Evolutionary conservation across 2,329 filamentous ascomycete species (phyloP).

Genomic region (Pyrenochaeta sp.): DNA sequence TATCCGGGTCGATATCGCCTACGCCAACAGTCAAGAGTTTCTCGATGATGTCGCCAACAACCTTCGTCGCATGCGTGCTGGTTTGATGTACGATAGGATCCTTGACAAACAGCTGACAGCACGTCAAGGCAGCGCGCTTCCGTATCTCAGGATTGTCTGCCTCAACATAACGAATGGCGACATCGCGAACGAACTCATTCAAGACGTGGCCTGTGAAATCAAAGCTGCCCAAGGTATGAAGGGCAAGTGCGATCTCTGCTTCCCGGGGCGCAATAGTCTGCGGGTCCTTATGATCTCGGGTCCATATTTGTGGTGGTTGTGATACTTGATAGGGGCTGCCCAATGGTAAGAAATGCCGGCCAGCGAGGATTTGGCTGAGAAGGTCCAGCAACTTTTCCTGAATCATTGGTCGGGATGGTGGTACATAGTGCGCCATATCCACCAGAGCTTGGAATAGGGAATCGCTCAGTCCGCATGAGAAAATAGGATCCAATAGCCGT

Average conservation of each 20-base stretch:
- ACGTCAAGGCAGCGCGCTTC: slow-evolving; percentile 93
- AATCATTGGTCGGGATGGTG: slow-evolving; percentile 89
- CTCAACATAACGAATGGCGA: slow-evolving; percentile 97
- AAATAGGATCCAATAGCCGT: slow-evolving; percentile 91
- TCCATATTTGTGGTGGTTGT: slow-evolving; percentile 80
- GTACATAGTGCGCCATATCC: slow-evolving; percentile 99
- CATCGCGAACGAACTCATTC: slow-evolving; percentile 98
- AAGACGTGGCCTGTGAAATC: slow-evolving; percentile 89
- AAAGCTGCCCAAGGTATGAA: slow-evolving; percentile 97
- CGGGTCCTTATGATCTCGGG: slow-evolving; percentile 86
- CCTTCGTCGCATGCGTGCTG: slow-evolving; percentile 94
- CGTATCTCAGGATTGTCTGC: slow-evolving; percentile 93
- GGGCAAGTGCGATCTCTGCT: slow-evolving; percentile 87
- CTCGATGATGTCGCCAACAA: slow-evolving; percentile 97
- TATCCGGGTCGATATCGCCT: slow-evolving; percentile 86
- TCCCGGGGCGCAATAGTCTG: slow-evolving; percentile 81
- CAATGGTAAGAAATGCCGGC: slow-evolving; percentile 88
- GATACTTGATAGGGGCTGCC: slow-evolving; percentile 91
- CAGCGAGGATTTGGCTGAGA: slow-evolving; percentile 91
- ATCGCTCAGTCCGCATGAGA: slow-evolving; percentile 92
- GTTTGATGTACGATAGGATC: slow-evolving; percentile 99
- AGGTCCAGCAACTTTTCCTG: slow-evolving; percentile 94
- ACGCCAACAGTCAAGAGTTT: slow-evolving; percentile 94
- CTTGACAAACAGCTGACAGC: slow-evolving; percentile 95
- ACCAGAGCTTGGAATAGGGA: slow-evolving; percentile 94